These are phyloP conservation scores for Aspergillus fijiensis DNA, from an alignment of 2,329 filamentous ascomycete genomes.

Conservation along the genomic window DNA sequence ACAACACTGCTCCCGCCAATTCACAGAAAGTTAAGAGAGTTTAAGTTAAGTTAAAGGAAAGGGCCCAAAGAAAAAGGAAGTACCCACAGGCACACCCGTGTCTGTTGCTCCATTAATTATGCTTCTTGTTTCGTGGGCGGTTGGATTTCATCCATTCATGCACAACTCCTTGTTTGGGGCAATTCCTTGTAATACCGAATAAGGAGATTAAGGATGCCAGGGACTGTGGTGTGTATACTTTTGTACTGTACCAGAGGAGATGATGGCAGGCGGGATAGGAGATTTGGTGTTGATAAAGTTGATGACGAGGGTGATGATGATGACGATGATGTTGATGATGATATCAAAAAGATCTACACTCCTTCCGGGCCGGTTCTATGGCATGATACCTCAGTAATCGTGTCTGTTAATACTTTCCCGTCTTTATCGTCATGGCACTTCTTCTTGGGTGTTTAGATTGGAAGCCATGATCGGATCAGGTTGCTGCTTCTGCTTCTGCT, in stretches of 20 bases:
- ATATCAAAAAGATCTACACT: too few relatives aligned
- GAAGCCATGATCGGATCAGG: neutral
- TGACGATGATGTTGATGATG: too few relatives aligned
- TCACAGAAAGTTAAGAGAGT: too few relatives aligned
- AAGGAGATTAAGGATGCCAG: neutral
- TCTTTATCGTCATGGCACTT: neutral
- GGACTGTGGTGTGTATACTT: neutral
- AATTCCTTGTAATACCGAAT: neutral
- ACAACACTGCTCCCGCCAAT: too few relatives aligned
- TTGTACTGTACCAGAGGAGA: neutral
- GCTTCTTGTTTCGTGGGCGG: neutral
- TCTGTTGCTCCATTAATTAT: neutral
- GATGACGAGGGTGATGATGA: too few relatives aligned
- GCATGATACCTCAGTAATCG: neutral
- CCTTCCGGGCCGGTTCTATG: neutral
- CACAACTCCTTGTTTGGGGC: neutral
- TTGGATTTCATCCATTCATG: neutral
- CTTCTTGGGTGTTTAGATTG: neutral
- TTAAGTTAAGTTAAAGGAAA: too few relatives aligned
- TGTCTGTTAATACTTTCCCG: neutral
- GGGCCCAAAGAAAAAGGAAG: neutral
- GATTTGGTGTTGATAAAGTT: too few relatives aligned
- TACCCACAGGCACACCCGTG: neutral
- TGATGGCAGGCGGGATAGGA: too few relatives aligned
- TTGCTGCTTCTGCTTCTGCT: neutral